Conservation (phyloP, 352 stramenopile genomes). For the Thraustochytrium sp. region DNA sequence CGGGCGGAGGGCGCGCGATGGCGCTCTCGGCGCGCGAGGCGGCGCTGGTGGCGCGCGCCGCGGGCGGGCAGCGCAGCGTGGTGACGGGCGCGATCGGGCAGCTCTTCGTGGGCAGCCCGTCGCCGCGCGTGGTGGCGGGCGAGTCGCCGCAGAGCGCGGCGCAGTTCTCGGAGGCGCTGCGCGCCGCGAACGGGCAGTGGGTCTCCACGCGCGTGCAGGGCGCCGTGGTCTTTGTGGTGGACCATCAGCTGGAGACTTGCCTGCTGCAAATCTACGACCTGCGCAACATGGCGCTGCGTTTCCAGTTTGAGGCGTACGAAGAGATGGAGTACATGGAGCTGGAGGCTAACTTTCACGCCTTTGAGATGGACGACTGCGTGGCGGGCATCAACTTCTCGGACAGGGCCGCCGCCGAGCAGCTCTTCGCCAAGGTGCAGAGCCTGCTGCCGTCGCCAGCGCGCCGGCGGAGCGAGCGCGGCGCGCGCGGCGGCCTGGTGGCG, state of each 20-base stretch:
- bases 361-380: conserved; percentile 28
- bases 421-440: not conserved
- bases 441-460: not conserved
- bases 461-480: too few species aligned
- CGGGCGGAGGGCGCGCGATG: not conserved
- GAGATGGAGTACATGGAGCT: conserved; percentile 32
- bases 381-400: not conserved
- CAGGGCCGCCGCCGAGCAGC: not conserved
- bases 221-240: conserved; percentile 31
- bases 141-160: not conserved
- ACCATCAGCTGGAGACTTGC: not conserved
- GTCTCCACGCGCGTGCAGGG: not conserved
- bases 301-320: conserved; percentile 21
- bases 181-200: not conserved
- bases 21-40: not conserved
- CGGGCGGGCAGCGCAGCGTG: not conserved
- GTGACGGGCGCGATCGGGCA: not conserved
- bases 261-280: conserved; percentile 34
- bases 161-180: not conserved
- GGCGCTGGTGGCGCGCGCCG: not conserved
- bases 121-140: not conserved
- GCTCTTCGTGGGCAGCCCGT: not conserved
- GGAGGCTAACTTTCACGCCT: not conserved
- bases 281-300: not conserved
- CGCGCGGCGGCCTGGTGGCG: too few species aligned